Percentiles rank a stretch among this genome's conserved stretches.
Conservation (phyloP, 2,329 filamentous ascomycete species). For the Pseudopithomyces chartarum region DNA sequence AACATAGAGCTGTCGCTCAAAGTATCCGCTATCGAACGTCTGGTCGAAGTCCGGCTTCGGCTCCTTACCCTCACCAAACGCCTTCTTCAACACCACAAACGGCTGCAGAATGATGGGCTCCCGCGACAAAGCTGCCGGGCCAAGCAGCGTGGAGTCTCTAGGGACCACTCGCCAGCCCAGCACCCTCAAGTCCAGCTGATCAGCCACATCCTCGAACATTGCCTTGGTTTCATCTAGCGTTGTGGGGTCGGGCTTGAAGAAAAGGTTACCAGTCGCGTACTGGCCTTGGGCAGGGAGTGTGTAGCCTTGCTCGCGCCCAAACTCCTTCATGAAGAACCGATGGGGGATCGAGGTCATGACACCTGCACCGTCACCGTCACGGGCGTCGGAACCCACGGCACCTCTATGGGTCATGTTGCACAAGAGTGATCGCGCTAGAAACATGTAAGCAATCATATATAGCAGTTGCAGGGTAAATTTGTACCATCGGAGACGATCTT, state of each 20-base stretch:
- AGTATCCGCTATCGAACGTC: conserved; percentile 80
- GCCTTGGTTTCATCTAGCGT: conserved; percentile 87
- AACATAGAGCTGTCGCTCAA: conserved; percentile 92
- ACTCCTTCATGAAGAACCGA: conserved; percentile 98
- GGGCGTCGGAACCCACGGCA: conserved; percentile 95
- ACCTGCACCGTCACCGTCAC: conserved; percentile 97
- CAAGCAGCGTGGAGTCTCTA: conserved; percentile 88
- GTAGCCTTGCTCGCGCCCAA: conserved; percentile 86
- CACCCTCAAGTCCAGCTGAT: conserved; percentile 83
- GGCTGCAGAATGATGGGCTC: conserved; percentile 96
- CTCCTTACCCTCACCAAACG: conserved; percentile 80
- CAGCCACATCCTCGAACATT: conserved; percentile 92
- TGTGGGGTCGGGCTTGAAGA: conserved; percentile 96
- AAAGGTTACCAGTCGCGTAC: conserved; percentile 96
- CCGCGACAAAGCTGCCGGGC: conserved; percentile 88
- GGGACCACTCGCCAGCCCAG: conserved; percentile 97
- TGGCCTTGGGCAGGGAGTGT: conserved; percentile 86
- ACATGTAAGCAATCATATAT: conserved; percentile 34
- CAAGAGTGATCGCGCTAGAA: conserved; percentile 81
- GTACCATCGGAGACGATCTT: conserved; percentile 98
- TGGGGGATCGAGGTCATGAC: conserved; percentile 99
- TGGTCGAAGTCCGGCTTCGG: conserved; percentile 79
- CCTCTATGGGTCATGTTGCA: conserved; percentile 99
- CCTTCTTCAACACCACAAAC: conserved; percentile 85
- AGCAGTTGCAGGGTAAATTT: conserved; percentile 29